Evolutionary conservation across 352 stramenopile genomes (phyloP), one percentile per base, ranked within the genome.

Genomic region (Globisporangium iwayamae): DNA sequence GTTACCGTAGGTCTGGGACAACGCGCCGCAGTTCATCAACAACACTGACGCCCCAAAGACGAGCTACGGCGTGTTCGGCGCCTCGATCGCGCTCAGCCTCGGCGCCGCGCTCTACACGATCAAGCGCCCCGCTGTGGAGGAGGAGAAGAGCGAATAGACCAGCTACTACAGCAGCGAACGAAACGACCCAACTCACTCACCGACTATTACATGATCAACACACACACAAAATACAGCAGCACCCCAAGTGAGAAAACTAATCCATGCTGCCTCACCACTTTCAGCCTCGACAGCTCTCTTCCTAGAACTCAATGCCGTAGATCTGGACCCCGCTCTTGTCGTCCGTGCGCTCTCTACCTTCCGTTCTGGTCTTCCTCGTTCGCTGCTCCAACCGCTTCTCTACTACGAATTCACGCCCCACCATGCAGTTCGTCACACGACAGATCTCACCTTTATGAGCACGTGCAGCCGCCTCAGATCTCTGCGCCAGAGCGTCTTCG

Each of bases 1-100:
- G n/a, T 11, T 38, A 2, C 48, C 47, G 43, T 64, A 85, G 77
- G 63, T 96, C 60, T 98, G 93, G 94, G 91, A 98, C 68, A 77
- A 89, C 46, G 85, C 87, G 14, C 96, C 96, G 4, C 87, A 98
- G 58, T 70, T 87, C 54, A 88, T 91, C 61, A 90, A 98, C 52
- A 91, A 89, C 60, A 22, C 60, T 0, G 69, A 93, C 57, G 77
- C 67, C 22, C 71, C 79, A 2, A 69, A 62, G 32, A 76, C 76
- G 16, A 85, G 71, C 58, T 79, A 81, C 56, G 76, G 65, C 14
- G 62, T 96, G 61, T 79, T 90, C 47, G 82, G 67, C 6, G 75
- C 68, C 9, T 66, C 84, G 22, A 67, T 72, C 10, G 51, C 83
- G 34, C 48, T 92, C 50, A 83, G 70, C 51, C 60, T 90, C 30